A percentile compares a stretch with the other conserved stretches of the same genome.
Evolutionary conservation across 2,329 filamentous ascomycete genomes (phyloP).

Genomic region (Fusarium sp.): DNA sequence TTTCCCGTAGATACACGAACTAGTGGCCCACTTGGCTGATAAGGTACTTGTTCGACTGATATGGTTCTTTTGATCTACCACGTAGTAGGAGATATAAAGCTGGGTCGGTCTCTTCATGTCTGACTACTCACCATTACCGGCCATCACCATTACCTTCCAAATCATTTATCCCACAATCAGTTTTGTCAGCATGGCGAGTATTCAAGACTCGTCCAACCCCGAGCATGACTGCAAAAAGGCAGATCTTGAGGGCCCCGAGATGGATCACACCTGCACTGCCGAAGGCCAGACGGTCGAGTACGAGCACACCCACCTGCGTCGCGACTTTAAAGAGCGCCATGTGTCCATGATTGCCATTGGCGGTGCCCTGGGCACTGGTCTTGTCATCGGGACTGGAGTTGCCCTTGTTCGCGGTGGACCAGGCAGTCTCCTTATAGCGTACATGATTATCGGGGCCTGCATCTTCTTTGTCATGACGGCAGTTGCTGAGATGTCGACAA

Average conservation of each 20-base stretch:
- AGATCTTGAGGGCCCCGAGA: not conserved
- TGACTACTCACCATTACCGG: not conserved
- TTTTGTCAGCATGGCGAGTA: not conserved
- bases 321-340: constrained; percentile 6
- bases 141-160: too few relatives aligned
- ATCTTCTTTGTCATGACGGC: constrained; percentile 67
- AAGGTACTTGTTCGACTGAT: not conserved
- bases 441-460: constrained; percentile 59
- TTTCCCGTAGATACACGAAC: not conserved
- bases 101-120: not conserved
- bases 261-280: not conserved
- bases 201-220: not conserved
- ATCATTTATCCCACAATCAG: not conserved
- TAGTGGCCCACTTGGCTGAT: not conserved
- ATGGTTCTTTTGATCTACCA: not conserved
- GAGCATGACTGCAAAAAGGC: not conserved
- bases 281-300: not conserved
- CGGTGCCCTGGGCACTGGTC: not conserved
- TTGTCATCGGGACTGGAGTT: not conserved
- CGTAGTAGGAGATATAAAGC: not conserved
- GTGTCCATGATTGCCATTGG: constrained; percentile 2
- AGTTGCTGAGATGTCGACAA: constrained; percentile 50
- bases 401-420: not conserved
- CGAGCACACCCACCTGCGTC: not conserved
- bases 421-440: constrained; percentile 26